Base-by-base conservation (phyloP, 75 land plant genomes). In the Selaginella tamariscina region DNA sequence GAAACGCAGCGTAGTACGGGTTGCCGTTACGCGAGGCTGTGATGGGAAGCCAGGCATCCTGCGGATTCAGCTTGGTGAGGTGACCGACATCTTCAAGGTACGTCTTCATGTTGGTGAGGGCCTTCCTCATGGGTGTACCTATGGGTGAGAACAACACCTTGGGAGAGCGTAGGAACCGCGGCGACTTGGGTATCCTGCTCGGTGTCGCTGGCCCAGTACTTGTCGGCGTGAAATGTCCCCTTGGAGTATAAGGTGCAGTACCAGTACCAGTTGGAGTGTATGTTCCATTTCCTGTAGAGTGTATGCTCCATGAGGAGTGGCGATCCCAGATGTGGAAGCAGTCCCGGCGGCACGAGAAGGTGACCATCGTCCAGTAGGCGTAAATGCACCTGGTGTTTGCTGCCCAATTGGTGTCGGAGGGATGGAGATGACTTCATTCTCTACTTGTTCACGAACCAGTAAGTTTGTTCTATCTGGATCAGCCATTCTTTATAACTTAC, bases 21-120 rank as follows among this genome's bases (percentile, higher is more conserved):
- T 77, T 77, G n/a, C 85, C 85, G 21, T 80, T 81, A 54, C 85
- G 72, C 22, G 85, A 82, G 66, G 75, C 83, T 22, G 85, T 82
- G 39, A 82, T 74, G 29, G 85, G 85, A 0, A 82, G 80, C 85
- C 85, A 82, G 15, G 74, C 76, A n/a, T 82, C 85, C 65, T 78
- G 80, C 24, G 80, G 80, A 65, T 78, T 75, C 49, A 78, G 79
- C 72, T 65, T 56, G 1, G 80, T 78, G 22, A 78, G 71, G 39
- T 78, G 80, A 20, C 80, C 80, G 23, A 78, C 68, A 57, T 78
- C 80, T 64, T 78, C 80, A 69, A 78, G 67, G 32, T 78, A 78
- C 11, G 65, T 60, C 55, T 60, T 70, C 77, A 78, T 77, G 44
- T 66, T 78, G 72, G 70, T 55, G 64, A 78, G 60, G 2, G 68